Conservation (phyloP, 2,329 filamentous ascomycete genomes). For the Trichophyton verrucosum region DNA sequence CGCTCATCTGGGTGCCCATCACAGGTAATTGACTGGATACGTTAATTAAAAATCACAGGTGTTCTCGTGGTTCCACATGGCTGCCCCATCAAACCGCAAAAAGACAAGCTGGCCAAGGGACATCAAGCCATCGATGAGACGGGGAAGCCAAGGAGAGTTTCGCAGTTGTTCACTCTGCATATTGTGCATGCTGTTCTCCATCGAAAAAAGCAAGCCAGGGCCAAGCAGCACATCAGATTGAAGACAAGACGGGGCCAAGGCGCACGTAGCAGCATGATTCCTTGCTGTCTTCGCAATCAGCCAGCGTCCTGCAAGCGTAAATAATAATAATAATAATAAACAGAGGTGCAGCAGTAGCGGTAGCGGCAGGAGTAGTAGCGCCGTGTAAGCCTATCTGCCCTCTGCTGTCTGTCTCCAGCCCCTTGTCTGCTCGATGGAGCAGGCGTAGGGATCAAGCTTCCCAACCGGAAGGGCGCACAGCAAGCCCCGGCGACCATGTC, state of each 20-base stretch:
- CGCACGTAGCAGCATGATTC: neutral
- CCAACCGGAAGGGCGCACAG: conserved; percentile 1
- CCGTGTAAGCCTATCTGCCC: neutral
- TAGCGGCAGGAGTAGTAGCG: too few species aligned
- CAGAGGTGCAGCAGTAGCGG: neutral
- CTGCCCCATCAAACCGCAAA: neutral
- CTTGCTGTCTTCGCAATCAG: neutral
- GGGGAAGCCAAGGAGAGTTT: neutral
- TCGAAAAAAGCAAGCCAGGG: neutral
- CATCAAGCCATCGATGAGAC: neutral
- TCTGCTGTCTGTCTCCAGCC: neutral
- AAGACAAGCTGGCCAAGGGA: neutral
- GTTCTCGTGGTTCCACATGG: neutral
- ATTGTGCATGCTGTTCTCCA: neutral
- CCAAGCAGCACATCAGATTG: neutral
- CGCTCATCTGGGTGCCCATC: too few species aligned
- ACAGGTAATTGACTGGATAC: neutral
- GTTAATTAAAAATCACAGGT: neutral
- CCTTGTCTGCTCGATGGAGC: neutral
- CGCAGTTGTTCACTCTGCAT: neutral
- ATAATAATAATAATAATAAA: too few species aligned
- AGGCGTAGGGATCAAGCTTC: conserved; percentile 1
- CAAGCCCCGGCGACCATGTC: neutral
- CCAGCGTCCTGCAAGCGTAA: neutral
- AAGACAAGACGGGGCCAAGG: neutral